phyloP scores from a whole-genome alignment of 352 stramenopile genomes.

The Globisporangium emineosum region DNA sequence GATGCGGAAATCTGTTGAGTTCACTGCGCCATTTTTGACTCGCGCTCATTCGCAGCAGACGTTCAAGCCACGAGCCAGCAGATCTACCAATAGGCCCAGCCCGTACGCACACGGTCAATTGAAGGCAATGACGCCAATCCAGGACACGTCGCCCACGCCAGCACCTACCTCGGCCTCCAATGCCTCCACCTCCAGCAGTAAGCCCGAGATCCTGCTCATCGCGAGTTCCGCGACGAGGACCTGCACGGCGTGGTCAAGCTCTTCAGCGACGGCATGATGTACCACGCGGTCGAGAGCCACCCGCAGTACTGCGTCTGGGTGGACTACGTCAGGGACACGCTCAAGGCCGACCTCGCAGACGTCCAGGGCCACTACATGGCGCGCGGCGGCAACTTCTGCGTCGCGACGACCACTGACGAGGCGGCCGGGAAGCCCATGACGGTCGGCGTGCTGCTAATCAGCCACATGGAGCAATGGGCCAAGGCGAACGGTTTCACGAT shows the following conservation, averaged over 20 bases:
- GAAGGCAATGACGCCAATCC: neutral
- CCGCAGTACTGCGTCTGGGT: constrained; percentile 18
- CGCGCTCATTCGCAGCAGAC: no score
- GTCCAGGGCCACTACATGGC: constrained; percentile 8
- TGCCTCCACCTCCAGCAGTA: neutral
- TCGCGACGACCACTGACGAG: neutral
- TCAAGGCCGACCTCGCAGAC: constrained; percentile 10
- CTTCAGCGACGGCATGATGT: constrained; percentile 18
- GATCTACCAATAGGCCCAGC: neutral
- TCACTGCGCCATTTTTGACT: neutral
- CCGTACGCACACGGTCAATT: neutral
- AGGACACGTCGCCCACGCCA: neutral
- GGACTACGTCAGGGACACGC: constrained; percentile 5
- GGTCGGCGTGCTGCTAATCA: constrained; percentile 12
- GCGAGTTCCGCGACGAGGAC: constrained; percentile 5
- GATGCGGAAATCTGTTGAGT: neutral
- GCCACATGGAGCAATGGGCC: constrained; percentile 15
- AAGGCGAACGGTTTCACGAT: constrained; percentile 8
- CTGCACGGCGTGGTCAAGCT: constrained; percentile 3
- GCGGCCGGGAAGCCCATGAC: neutral
- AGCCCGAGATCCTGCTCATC: constrained; percentile 2
- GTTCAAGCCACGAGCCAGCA: neutral
- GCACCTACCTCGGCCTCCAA: neutral
- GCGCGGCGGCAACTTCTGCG: constrained; percentile 13
- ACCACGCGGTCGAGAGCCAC: constrained; percentile 11